These are phyloP conservation scores for Boechera divaricarpa DNA, from an alignment of 345 rosid species.

Conservation along the genomic window DNA sequence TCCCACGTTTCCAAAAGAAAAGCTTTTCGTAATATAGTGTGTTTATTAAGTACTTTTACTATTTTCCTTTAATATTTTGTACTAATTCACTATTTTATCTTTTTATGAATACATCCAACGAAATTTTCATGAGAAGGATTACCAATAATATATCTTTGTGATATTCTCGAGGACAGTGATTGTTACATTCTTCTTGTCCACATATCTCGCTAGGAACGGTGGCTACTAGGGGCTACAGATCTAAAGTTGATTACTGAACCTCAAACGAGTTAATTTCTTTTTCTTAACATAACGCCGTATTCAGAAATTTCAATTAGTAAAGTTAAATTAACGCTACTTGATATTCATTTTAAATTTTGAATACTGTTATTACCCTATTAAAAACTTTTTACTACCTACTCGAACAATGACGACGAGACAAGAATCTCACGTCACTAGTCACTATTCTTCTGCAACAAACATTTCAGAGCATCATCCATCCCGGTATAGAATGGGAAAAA, in stretches of 20 bases:
- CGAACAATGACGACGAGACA: background rate
- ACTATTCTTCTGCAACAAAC: background rate
- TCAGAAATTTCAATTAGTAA: background rate
- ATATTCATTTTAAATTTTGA: background rate
- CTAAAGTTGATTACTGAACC: background rate
- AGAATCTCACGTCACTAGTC: background rate
- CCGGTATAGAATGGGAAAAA: background rate
- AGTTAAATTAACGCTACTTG: too few relatives aligned
- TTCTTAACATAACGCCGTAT: background rate
- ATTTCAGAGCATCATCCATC: background rate
- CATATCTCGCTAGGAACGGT: background rate
- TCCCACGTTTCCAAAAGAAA: conserved; percentile 30
- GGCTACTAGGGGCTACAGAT: background rate
- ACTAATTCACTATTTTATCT: conserved; percentile 19
- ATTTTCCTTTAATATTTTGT: conserved; percentile 1
- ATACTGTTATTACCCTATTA: background rate
- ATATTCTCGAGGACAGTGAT: conserved; percentile 31
- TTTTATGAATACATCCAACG: conserved; percentile 26
- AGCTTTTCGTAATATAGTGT: conserved; percentile 12
- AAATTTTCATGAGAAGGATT: conserved; percentile 18
- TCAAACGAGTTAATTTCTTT: background rate
- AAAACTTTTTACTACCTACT: background rate
- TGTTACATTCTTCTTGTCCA: conserved; percentile 19
- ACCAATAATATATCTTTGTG: conserved; percentile 10
- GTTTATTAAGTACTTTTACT: conserved; percentile 12